Conservation (phyloP, 768 basidiomycete genomes). For the Termitomyces sp. region DNA sequence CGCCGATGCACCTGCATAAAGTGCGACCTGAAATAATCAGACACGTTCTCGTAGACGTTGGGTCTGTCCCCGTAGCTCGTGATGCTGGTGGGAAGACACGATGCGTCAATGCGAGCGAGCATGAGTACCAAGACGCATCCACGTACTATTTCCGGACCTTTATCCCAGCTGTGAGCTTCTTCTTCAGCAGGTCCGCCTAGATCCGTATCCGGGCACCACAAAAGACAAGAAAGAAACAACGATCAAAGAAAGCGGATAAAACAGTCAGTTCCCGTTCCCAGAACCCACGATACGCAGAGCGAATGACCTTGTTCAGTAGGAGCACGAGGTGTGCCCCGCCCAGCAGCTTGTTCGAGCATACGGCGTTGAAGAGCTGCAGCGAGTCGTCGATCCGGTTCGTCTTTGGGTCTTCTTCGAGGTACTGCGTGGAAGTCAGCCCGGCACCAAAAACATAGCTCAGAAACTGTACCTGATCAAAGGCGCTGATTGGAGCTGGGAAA, state of each 20-base stretch:
- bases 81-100: slow-evolving; percentile 38
- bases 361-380: slow-evolving; percentile 66
- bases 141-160: slow-evolving; percentile 75
- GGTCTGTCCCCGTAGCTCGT: slow-evolving; percentile 71
- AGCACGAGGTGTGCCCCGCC: slow-evolving; percentile 68
- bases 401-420: slow-evolving; percentile 75
- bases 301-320: slow-evolving; percentile 69
- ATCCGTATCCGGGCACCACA: neutral
- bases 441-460: neutral
- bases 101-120: neutral
- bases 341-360: slow-evolving; percentile 72
- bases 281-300: neutral
- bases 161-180: slow-evolving; percentile 63
- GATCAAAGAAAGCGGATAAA: neutral
- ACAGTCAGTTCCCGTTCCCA: neutral
- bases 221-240: neutral
- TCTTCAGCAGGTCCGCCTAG: slow-evolving; percentile 65
- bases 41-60: slow-evolving; percentile 64
- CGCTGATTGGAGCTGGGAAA: slow-evolving; percentile 65
- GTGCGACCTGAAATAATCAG: slow-evolving; percentile 81
- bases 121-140: neutral
- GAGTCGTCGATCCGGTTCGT: slow-evolving; percentile 82
- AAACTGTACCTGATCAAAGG: slow-evolving; percentile 70
- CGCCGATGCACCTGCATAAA: slow-evolving; percentile 70
- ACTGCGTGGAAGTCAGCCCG: slow-evolving; percentile 32